A percentile compares a stretch with the other conserved stretches of the same genome.
phyloP scores from a whole-genome alignment of 331 rosid genomes.

The Ulmus americana region DNA sequence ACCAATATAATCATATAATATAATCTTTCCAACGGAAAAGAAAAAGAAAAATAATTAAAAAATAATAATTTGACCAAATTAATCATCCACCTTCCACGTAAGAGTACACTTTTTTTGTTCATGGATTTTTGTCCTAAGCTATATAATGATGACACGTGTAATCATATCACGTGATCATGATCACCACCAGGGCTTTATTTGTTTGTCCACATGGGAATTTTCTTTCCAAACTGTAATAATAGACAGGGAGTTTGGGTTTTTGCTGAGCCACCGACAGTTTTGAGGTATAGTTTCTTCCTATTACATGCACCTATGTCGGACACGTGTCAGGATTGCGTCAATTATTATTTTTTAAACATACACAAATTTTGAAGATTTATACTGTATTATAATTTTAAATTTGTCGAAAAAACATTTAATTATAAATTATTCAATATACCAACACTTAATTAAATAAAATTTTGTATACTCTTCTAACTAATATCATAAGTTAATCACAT shows the following conservation, averaged over 20 bases:
- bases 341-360: neutral
- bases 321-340: neutral
- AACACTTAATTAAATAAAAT: no score
- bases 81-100: neutral
- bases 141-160: slow-evolving; percentile 6
- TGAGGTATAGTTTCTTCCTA: slow-evolving; percentile 4
- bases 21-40: neutral
- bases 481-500: no score
- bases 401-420: no score
- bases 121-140: neutral
- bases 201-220: neutral
- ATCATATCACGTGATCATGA: neutral
- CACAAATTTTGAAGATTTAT: neutral
- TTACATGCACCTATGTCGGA: neutral
- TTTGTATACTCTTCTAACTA: no score
- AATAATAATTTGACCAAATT: neutral
- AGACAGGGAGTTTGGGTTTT: neutral
- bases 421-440: no score
- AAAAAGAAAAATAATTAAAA: neutral
- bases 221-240: neutral
- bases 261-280: slow-evolving; percentile 15
- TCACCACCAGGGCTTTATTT: neutral
- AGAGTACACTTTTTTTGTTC: slow-evolving; percentile 6
- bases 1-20: neutral
- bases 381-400: no score